Evolutionary conservation across 768 basidiomycete species (phyloP), one percentile per base, ranked within the genome.

Genomic region (Rickenella mellea): DNA sequence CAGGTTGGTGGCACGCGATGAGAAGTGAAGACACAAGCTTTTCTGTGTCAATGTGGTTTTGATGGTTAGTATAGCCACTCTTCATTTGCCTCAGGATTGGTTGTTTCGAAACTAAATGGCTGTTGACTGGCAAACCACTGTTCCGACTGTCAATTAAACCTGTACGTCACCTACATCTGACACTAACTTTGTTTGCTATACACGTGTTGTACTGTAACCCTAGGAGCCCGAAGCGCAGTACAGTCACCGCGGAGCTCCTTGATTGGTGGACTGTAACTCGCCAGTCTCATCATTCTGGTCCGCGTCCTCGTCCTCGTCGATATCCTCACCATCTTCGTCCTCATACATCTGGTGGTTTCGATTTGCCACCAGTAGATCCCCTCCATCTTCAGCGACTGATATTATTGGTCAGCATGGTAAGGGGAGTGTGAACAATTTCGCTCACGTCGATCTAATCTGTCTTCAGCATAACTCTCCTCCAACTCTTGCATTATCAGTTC

Each of bases 1-100:
- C 86, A 4, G 80, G 86, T 22, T 94, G 90, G 90, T 94, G 90
- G 90, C 90, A 94, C 59, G 83, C 82, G 14, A 86, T 90, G 84
- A 75, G 80, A 48, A 82, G 79, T 59, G 86, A 88, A 62, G 73
- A 74, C 19, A 76, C 69, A 28, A 90, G 88, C 63, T 82, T 88
- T 56, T 92, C 89, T 31, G 71, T 92, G 35, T 93, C 91, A 25
- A 83, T 90, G 73, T 92, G 89, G 88, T 93, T 89, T 59, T 93
- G 63, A 60, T n/a, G 38, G 27, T 10, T 27, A 6, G 11, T 14
- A 36, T 39, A 44, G 15, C n/a, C n/a, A n/a, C n/a, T n/a, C n/a
- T n/a, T n/a, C n/a, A n/a, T n/a, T n/a, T n/a, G n/a, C n/a, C n/a
- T n/a, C n/a, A n/a, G n/a, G n/a, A n/a, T n/a, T n/a, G n/a, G n/a